Evolutionary conservation across 352 stramenopile genomes (phyloP), one percentile per base, ranked within the genome.

Genomic region (Pythium pectinolyticum): DNA sequence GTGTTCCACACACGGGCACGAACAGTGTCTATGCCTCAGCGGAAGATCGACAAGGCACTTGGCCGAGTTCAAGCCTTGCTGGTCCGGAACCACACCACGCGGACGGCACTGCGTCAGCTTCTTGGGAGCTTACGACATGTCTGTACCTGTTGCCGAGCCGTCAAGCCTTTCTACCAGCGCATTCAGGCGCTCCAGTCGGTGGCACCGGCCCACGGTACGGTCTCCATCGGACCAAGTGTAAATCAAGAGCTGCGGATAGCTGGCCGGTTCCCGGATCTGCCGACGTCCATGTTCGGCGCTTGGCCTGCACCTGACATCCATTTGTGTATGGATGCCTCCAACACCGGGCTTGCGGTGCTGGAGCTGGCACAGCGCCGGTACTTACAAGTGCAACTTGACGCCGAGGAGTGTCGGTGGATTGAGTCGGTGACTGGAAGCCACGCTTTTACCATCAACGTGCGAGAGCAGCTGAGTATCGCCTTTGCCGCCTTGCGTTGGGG

Each of bases 391-490:
- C 11, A 17, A 30, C 43, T 57, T 27, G 49, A 57, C 28, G n/a
- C n/a, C 19, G 37, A 31, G 19, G 41, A 58, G 19, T 22, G 5
- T 2, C 10, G 8, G 3, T 7, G 40, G 3, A 61, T 61, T 24
- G 24, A 6, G 3, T 8, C 1, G 1, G 28, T 32, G 9, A n/a
- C 22, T 4, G 14, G 3, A 2, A 14, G 4, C 3, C 24, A 1
- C 3, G 0, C 25, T 7, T 76, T 72, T 20, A 70, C 68, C 0
- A 77, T 74, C 24, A 78, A 79, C 35, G 72, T 74, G 8, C 48
- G 67, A n/a, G 68, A 75, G 27, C 61, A 75, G 19, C 11, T 73
- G 3, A 62, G 63, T 30, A 67, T 78, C 6, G 72, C 54, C 0
- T 15, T 76, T 0, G 68, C 64, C 0, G 0, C 66, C 10, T 66